phyloP scores from a whole-genome alignment of 768 basidiomycete genomes.

The Lentinula lateritia region DNA sequence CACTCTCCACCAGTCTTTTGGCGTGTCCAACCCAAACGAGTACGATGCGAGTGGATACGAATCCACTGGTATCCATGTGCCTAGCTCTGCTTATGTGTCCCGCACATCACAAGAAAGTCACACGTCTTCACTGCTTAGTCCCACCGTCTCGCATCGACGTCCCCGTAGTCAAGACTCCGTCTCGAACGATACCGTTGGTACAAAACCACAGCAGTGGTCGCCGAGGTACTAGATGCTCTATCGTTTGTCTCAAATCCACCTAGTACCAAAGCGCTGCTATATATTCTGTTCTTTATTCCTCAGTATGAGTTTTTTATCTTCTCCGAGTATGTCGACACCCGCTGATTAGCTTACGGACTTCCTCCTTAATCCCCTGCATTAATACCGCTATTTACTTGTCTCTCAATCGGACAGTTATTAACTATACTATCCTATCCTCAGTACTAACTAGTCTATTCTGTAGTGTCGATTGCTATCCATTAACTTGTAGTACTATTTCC shows the following conservation, averaged over 20 bases:
- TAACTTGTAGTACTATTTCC: neutral
- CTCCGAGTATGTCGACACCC: neutral
- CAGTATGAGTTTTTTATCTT: neutral
- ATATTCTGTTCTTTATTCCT: neutral
- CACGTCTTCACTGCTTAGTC: conserved; percentile 23
- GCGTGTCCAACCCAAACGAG: conserved; percentile 33
- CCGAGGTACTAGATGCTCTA: conserved; percentile 20
- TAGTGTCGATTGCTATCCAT: neutral
- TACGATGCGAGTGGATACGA: conserved; percentile 29
- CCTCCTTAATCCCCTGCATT: neutral
- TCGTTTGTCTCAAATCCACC: too few species aligned
- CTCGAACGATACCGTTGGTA: conserved; percentile 30
- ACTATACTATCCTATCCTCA: neutral
- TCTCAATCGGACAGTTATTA: neutral
- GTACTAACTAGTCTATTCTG: neutral
- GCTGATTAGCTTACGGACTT: conserved; percentile 6
- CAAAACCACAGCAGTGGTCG: conserved; percentile 32
- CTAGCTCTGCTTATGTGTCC: conserved; percentile 31
- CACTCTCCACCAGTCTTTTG: conserved; percentile 44
- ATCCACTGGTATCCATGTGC: conserved; percentile 23
- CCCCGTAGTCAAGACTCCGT: conserved; percentile 32
- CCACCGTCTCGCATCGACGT: conserved; percentile 37
- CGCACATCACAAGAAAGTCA: conserved; percentile 37
- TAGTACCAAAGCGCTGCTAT: neutral
- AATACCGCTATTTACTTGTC: neutral